Evolutionary conservation across 352 stramenopile genomes (phyloP), one percentile per base, ranked within the genome.

Genomic region (Phytopythium delawarense): DNA sequence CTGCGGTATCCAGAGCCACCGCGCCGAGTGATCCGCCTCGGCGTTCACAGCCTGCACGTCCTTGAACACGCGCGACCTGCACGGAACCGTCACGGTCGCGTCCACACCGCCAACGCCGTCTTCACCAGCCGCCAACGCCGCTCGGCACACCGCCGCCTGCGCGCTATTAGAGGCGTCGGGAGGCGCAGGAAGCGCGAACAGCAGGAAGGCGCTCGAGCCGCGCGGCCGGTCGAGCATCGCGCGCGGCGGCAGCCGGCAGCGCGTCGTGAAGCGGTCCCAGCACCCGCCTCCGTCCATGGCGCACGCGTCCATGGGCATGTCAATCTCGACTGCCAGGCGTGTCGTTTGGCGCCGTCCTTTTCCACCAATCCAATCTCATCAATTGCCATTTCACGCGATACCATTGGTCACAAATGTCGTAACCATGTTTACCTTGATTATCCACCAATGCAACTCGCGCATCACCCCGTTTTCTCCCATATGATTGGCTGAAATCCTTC

Each of bases 241-340:
- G 4, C 40, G 50, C 25, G 70, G 30, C 4, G 79, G 74, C 25
- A 91, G 44, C 23, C 81, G 73, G 63, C 71, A 91, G 32, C 84
- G 78, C 62, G 69, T 69, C 15, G 81, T 88, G 70, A 90, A 91
- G 57, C 72, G 65, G 50, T 86, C 74, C 65, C 57, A 74, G 65
- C 34, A 45, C 32, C 63, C 53, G 5, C 62, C 59, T 52, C 67
- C 64, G 18, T 42, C 57, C 23, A 39, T 34, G 13, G 7, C 42
- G 20, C 46, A 50, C 34, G 59, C 44, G 21, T 46, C 59, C 59
- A 28, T 32, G 25, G 28, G 59, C n/a, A 35, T 61, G 56, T 23
- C 25, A 52, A 35, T 62, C n/a, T n/a, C n/a, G 45, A 39, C 59
- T 65, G 53, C 7, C 70, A 74, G 69, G 62, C 18, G 56, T 52